Percentiles rank a stretch among this genome's conserved stretches.
Evolutionary conservation across 2,329 filamentous ascomycete species (phyloP).

Genomic region (Keithomyces neogunnii): DNA sequence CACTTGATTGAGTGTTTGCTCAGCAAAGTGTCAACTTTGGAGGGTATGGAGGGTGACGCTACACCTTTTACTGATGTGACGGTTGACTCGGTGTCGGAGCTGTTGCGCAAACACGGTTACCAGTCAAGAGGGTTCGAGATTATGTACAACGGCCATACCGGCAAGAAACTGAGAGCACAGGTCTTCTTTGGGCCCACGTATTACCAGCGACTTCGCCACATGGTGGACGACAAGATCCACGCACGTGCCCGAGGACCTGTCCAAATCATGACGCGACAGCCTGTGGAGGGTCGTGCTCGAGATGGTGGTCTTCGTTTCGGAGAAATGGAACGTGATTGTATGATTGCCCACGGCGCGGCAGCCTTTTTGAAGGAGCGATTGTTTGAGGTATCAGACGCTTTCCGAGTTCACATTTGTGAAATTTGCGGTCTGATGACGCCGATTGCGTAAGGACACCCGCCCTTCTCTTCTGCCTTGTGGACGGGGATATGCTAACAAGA

Average conservation of each 20-base stretch:
- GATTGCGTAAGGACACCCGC: conserved; percentile 69
- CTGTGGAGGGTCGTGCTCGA: conserved; percentile 94
- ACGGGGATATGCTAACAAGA: conserved; percentile 22
- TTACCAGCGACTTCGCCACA: conserved; percentile 96
- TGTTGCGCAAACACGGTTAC: conserved; percentile 84
- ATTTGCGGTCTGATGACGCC: conserved; percentile 98
- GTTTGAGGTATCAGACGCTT: conserved; percentile 96
- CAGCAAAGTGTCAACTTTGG: conserved; percentile 88
- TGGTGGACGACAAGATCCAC: conserved; percentile 99
- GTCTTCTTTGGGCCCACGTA: conserved; percentile 97
- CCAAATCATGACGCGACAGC: conserved; percentile 94
- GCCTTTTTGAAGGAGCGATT: conserved; percentile 95
- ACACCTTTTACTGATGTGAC: conserved; percentile 98
- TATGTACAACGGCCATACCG: conserved; percentile 98
- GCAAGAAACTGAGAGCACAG: conserved; percentile 84
- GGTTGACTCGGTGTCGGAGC: conserved; percentile 81
- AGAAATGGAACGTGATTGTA: conserved; percentile 99
- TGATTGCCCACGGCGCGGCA: conserved; percentile 98
- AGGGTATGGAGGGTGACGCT: conserved; percentile 92
- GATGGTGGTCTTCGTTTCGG: conserved; percentile 98
- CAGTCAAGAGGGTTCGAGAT: conserved; percentile 96
- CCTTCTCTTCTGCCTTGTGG: background rate
- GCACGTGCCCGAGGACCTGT: conserved; percentile 94
- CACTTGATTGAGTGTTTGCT: conserved; percentile 99
- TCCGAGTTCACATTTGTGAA: conserved; percentile 96